Evolutionary conservation across 1,284 basidiomycete genomes (phyloP).

Genomic region (Gomphus bonarii): DNA sequence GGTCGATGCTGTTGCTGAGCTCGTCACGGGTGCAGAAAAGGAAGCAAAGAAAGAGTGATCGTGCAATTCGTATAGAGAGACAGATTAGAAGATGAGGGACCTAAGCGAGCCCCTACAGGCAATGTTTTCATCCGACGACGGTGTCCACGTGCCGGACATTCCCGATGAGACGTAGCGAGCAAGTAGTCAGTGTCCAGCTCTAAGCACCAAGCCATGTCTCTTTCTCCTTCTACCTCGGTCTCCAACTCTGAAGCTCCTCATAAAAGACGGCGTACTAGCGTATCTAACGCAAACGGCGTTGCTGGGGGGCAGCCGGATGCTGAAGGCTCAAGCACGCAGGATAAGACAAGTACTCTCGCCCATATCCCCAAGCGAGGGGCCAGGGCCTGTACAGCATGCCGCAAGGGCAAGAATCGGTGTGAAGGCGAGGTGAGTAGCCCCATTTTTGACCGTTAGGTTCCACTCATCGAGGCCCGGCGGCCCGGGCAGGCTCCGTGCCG

Average conservation of each 20-base stretch:
- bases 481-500: conserved; percentile 74
- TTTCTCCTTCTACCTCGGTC: conserved; percentile 10
- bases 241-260: conserved; percentile 1
- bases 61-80: not conserved
- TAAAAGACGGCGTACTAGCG: conserved; percentile 5
- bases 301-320: not conserved
- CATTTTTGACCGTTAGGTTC: conserved; percentile 17
- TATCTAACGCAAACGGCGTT: not conserved
- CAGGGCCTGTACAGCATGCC: conserved; percentile 70
- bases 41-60: not conserved
- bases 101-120: not conserved
- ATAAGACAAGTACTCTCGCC: conserved; percentile 16
- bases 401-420: conserved; percentile 88
- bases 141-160: not conserved
- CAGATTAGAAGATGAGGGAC: not conserved
- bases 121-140: not conserved
- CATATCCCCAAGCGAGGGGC: conserved; percentile 75
- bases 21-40: not conserved
- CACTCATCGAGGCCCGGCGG: conserved; percentile 33
- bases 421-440: conserved; percentile 63
- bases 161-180: not conserved
- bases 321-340: conserved; percentile 1
- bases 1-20: not conserved
- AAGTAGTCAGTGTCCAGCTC: not conserved
- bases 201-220: conserved; percentile 5